Base-by-base conservation (phyloP, 257 asterid genomes). In the Fraxinus cuspidata region DNA sequence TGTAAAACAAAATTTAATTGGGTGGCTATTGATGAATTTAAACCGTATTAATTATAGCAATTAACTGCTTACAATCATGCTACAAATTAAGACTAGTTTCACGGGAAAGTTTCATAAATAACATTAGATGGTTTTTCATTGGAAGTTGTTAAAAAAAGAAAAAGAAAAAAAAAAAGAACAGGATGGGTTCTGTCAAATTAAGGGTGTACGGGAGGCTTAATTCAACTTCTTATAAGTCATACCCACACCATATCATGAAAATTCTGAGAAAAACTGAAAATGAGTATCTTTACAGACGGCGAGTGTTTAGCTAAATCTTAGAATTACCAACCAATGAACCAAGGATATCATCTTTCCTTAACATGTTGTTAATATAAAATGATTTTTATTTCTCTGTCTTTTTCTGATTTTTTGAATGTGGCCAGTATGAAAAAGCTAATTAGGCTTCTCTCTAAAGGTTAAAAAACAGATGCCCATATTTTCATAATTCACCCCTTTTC, bases 351-450 rank as follows among this genome's bases (percentile, higher is more conserved):
- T 70, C 15, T 58, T 31, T 78, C 37, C 81, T 71, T 32, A 37
- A 25, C 53, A 19, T 18, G 13, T 47, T 51, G 53, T 64, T 71
- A 49, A 25, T 47, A 5, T 21, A 19, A 56, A 25, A 35, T 38
- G 11, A 23, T 27, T 66, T 23, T 68, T 47, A 40, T 40, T 40
- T 10, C 47, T 42, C 4, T 40, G 47, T 42, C 49, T 11, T 42
- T 37, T 10, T 42, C 49, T 42, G 49, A 42, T 42, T 13, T 72
- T 66, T 73, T 63, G 72, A 60, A 21, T 23, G 23, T 35, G 13
- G 65, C 79, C 80, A 72, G 72, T 12, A 13, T 65, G 77, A 75
- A 81, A 25, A 77, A 73, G 72, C 71, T 67, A 8, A 71, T 56
- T 3, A 31, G 72, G 71, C 80, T 28, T 75, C 47, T 28, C 64